Conservation (phyloP, 2,329 filamentous ascomycete genomes). For the Apiospora malaysiana region DNA sequence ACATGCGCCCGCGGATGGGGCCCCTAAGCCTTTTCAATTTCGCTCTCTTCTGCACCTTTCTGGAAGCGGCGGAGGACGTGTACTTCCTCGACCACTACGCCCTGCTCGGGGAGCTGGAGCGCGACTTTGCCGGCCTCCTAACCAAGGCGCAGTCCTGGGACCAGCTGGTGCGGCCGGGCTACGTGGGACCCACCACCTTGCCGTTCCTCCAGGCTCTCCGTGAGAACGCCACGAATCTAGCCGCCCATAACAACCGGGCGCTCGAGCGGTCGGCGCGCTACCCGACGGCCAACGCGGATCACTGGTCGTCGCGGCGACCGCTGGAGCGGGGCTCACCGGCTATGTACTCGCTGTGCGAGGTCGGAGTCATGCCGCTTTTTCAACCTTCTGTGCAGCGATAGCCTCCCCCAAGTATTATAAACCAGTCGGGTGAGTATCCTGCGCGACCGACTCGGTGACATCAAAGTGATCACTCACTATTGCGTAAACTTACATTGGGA, state of each 20-base stretch:
- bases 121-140: neutral
- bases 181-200: neutral
- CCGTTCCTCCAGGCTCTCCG: neutral
- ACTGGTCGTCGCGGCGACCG: neutral
- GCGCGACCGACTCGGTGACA: too few relatives aligned
- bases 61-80: neutral
- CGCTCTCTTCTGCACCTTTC: neutral
- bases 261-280: neutral
- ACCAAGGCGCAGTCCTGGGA: neutral
- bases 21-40: neutral
- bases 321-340: neutral
- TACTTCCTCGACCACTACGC: neutral
- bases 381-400: neutral
- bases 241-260: neutral
- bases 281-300: neutral
- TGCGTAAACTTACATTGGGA: too few relatives aligned
- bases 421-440: too few relatives aligned
- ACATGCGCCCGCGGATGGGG: too few relatives aligned
- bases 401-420: too few relatives aligned
- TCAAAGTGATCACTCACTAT: too few relatives aligned
- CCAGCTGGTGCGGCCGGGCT: neutral
- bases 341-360: neutral
- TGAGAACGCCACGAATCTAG: rapidly evolving
- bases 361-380: neutral
- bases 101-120: neutral